Evolutionary conservation across 2,329 filamentous ascomycete species (phyloP).

Genomic region (Emergomyces orientalis): DNA sequence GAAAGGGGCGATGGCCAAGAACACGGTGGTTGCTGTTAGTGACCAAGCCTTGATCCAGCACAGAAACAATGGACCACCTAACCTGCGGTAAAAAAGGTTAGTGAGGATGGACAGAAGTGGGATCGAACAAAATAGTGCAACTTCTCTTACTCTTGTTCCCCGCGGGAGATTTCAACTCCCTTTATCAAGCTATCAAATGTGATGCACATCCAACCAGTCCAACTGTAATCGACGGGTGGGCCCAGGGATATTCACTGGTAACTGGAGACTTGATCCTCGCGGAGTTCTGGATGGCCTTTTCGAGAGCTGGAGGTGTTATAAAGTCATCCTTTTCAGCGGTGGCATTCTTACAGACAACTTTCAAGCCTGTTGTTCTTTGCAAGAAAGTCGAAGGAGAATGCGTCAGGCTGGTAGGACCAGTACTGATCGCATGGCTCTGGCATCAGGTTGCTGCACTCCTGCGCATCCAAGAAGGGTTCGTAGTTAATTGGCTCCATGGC

Average conservation of each 20-base stretch:
- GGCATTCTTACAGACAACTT: conserved; percentile 9
- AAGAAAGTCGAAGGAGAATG: conserved; percentile 5
- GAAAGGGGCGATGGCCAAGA: conserved; percentile 1
- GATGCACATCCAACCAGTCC: conserved; percentile 7
- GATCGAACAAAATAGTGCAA: not conserved
- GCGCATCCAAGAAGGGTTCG: too few relatives aligned
- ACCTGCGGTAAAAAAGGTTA: conserved; percentile 4
- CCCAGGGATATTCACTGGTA: not conserved
- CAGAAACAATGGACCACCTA: conserved; percentile 1
- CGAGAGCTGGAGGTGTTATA: not conserved
- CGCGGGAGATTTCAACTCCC: not conserved
- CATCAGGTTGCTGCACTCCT: conserved; percentile 9
- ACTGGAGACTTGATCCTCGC: conserved; percentile 2
- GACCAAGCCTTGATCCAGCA: not conserved
- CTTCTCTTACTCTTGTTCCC: too few relatives aligned
- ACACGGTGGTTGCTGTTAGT: not conserved
- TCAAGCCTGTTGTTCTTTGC: conserved; percentile 2
- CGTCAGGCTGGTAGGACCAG: not conserved
- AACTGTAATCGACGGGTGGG: not conserved
- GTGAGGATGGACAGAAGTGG: not conserved
- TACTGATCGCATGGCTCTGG: conserved; percentile 5
- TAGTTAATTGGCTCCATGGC: conserved; percentile 6
- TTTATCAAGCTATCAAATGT: conserved; percentile 4
- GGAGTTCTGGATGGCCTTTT: conserved; percentile 4
- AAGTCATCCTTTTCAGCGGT: conserved; percentile 7